phyloP scores from a whole-genome alignment of 305 asterid genomes.

The Fraxinus xanthoxyloides region DNA sequence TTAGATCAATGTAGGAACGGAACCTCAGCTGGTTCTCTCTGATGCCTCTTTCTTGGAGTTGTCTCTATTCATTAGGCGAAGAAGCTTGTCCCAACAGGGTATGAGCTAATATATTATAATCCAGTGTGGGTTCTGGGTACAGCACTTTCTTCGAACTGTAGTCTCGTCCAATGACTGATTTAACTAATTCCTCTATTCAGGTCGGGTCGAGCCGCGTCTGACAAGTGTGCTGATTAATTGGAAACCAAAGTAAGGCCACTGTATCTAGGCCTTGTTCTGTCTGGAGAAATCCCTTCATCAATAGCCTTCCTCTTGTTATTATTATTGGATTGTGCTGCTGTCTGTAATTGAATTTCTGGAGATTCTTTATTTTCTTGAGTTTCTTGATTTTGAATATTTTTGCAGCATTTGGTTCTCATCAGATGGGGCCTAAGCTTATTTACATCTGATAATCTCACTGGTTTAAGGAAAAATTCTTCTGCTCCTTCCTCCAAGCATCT shows the following conservation, averaged over 20 bases:
- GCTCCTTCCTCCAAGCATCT: conserved; percentile 96
- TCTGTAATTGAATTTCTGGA: conserved; percentile 13
- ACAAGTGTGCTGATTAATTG: conserved; percentile 25
- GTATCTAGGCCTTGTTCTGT: conserved; percentile 68
- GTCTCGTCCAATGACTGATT: background rate
- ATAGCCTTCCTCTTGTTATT: conserved; percentile 58
- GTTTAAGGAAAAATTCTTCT: conserved; percentile 80
- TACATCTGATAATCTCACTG: conserved; percentile 77
- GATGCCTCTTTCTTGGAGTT: background rate
- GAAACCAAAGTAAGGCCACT: conserved; percentile 36
- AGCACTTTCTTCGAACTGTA: background rate
- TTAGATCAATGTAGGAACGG: background rate
- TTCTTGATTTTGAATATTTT: conserved; percentile 25
- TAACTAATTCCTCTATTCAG: too few species aligned
- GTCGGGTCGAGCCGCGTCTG: background rate
- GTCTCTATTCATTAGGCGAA: background rate
- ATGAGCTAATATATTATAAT: background rate
- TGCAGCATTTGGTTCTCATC: conserved; percentile 50
- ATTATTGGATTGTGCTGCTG: conserved; percentile 20
- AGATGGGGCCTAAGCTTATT: conserved; percentile 64
- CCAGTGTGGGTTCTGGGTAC: background rate
- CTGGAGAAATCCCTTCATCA: conserved; percentile 65
- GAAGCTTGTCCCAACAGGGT: background rate
- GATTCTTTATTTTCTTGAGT: conserved; percentile 30
- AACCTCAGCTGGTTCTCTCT: background rate